Percentiles rank a stretch among this genome's conserved stretches.
phyloP scores from a whole-genome alignment of 2,329 filamentous ascomycete genomes.

The Claviceps sp. region DNA sequence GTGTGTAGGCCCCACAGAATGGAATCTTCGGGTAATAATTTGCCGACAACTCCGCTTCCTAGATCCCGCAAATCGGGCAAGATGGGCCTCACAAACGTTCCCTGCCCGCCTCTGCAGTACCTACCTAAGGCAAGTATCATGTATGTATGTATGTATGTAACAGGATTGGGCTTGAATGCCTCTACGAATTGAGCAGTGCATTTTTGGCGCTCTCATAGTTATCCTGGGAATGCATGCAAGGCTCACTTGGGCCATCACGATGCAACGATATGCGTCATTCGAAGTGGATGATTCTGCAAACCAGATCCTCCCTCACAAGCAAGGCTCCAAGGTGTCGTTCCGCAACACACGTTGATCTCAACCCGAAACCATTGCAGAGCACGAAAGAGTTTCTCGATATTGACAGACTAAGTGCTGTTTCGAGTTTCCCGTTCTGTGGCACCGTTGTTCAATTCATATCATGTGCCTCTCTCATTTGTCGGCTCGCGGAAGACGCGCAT shows the following conservation, averaged over 20 bases:
- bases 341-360: background rate
- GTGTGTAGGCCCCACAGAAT: conserved; percentile 1
- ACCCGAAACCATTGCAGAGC: background rate
- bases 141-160: too few relatives aligned
- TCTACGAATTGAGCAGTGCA: background rate
- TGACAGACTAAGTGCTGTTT: background rate
- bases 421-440: background rate
- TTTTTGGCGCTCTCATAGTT: background rate
- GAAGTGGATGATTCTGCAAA: background rate
- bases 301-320: background rate
- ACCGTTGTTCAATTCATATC: background rate
- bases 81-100: background rate
- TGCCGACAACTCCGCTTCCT: background rate
- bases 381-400: background rate
- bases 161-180: background rate
- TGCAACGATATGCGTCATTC: background rate
- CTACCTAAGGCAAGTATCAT: background rate
- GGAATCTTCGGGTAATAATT: background rate
- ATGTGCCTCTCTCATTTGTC: background rate
- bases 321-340: background rate
- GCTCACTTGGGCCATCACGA: background rate
- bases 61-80: background rate
- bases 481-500: background rate
- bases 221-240: background rate
- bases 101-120: background rate